phyloP scores from a whole-genome alignment of 1,139 yeast species.

The Saccharomycopsis hybrid region DNA sequence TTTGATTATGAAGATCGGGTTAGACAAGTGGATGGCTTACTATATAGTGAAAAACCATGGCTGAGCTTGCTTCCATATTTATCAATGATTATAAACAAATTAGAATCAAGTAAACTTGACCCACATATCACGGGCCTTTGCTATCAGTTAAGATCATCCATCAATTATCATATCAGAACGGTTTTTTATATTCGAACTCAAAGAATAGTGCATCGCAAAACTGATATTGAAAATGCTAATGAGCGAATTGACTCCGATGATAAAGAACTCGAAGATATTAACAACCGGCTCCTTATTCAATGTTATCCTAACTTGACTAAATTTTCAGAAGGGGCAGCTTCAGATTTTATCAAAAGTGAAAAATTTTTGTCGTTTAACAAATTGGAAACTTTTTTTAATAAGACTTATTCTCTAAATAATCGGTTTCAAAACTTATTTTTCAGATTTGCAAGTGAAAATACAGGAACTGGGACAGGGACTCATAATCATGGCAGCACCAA shows the following conservation, averaged over 20 bases:
- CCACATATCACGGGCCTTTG: slow-evolving; percentile 10
- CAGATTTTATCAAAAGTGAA: slow-evolving; percentile 18
- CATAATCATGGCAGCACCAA: no score
- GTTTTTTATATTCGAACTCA: background rate
- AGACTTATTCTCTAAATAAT: slow-evolving; percentile 9
- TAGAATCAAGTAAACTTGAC: slow-evolving; percentile 3
- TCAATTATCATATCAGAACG: slow-evolving; percentile 11
- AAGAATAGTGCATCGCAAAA: slow-evolving; percentile 3
- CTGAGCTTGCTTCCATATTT: slow-evolving; percentile 15
- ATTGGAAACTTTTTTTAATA: slow-evolving; percentile 11
- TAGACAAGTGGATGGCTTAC: slow-evolving; percentile 9
- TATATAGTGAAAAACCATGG: slow-evolving; percentile 17
- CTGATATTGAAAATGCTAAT: background rate
- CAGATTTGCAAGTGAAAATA: no score
- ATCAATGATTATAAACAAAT: background rate
- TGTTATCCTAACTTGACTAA: slow-evolving; percentile 13
- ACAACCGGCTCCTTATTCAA: slow-evolving; percentile 3
- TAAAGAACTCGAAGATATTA: slow-evolving; percentile 13
- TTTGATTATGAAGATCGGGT: slow-evolving; percentile 18
- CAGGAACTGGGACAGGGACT: no score
- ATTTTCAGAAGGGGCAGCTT: slow-evolving; percentile 5
- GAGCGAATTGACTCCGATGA: slow-evolving; percentile 6
- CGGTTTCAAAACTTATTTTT: slow-evolving; percentile 9
- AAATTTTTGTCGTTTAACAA: slow-evolving; percentile 5
- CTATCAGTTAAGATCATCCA: slow-evolving; percentile 15